A percentile compares a stretch with the other conserved stretches of the same genome.
phyloP scores from a whole-genome alignment of 208 protist genomes.

The Crithidia bombi region DNA sequence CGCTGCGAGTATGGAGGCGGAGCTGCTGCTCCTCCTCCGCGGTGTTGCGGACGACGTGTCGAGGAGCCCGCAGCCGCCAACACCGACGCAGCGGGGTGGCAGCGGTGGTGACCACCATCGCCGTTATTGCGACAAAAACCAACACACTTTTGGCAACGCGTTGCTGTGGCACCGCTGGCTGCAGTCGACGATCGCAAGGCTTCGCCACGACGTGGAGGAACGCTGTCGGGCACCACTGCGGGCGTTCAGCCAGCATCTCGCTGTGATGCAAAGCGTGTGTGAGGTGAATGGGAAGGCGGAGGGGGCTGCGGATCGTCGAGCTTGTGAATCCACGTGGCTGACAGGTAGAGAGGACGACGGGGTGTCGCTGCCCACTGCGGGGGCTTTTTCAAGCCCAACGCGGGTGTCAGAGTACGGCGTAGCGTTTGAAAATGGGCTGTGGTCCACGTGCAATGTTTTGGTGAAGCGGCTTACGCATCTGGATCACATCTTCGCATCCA shows the following conservation, averaged over 20 bases:
- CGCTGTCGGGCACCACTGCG: background rate
- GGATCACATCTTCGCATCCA: background rate
- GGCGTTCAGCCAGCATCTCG: background rate
- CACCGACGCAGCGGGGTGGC: no score
- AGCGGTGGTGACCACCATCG: no score
- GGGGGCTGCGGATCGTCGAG: background rate
- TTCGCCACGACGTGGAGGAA: background rate
- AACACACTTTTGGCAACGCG: no score
- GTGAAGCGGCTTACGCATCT: background rate
- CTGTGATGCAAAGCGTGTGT: background rate
- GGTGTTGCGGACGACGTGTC: background rate
- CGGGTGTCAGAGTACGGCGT: background rate
- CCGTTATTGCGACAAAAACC: no score
- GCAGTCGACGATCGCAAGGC: background rate
- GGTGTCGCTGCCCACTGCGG: background rate
- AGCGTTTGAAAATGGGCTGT: slow-evolving; percentile 1
- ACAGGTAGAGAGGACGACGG: no score
- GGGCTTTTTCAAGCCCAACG: background rate
- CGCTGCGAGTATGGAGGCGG: background rate
- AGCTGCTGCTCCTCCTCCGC: slow-evolving; percentile 2
- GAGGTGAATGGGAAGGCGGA: background rate
- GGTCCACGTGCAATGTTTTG: slow-evolving; percentile 8
- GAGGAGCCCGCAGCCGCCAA: no score
- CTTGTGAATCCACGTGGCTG: no score
- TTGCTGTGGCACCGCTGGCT: slow-evolving; percentile 4